Evolutionary conservation across 208 protist genomes (phyloP), one percentile per base, ranked within the genome.

Genomic region (Trypanosoma melophagium): DNA sequence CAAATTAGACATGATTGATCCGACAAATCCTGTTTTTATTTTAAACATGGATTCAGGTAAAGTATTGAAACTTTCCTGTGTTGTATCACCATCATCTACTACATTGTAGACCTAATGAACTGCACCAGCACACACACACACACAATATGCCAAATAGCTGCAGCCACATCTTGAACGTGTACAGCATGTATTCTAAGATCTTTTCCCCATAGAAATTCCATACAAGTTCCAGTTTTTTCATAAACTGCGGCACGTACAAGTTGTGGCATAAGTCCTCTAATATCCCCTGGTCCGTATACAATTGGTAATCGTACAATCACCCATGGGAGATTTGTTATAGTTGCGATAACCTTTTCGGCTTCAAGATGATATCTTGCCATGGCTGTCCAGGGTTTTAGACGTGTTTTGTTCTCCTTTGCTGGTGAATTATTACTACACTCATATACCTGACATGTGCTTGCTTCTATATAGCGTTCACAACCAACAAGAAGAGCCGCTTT

Each of bases 391-490:
- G 96, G 92, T 47, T 89, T 84, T 35, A 84, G 59, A n/a, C 73
- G 68, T 5, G 31, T 44, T 17, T 83, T 50, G 21, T 21, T 53
- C 38, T 74, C 66, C 51, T 1, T 57, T 58, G 47, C 50, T n/a
- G 53, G 47, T 44, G 94, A 95, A 49, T 81, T 56, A 25, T 58
- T 60, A n/a, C 66, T 77, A 12, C 69, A 57, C 13, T 87, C 83
- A 62, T 98, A 98, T 2, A 98, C 81, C 71, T 96, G 88, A 25
- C 92, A 88, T n/a, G 92, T 96, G 22, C 85, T 94, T 13, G 98
- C 71, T 55, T 98, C 83, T 35, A 98, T 71, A 69, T 94, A 98
- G 31, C 76, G 69, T 28, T 89, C 71, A 49, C 87, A 80, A 24
- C 79, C 77, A 42, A 19, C 64, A 17, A 58, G 17, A 9, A 59